phyloP scores from a whole-genome alignment of 2,329 filamentous ascomycete genomes.

The Verticillium nubilum region DNA sequence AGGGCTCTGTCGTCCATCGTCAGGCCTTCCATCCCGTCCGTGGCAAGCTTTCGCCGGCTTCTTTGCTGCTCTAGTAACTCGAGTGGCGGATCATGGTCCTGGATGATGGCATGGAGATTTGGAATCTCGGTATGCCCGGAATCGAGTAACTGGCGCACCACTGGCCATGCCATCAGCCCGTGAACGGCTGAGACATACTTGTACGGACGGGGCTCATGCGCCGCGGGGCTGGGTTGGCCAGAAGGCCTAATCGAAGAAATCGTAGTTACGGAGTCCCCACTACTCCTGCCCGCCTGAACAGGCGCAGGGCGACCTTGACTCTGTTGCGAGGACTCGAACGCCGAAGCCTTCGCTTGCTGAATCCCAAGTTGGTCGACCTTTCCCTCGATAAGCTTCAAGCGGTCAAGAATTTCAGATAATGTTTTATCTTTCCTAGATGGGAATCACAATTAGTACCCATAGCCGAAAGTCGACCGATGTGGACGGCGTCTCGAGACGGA shows the following conservation, averaged over 20 bases:
- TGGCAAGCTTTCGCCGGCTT: constrained; percentile 1
- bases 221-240: background rate
- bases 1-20: background rate
- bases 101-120: constrained; percentile 3
- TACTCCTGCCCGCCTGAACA: background rate
- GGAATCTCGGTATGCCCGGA: constrained; percentile 2
- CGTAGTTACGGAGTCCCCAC: constrained; percentile 6
- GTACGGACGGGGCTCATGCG: background rate
- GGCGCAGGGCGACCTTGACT: background rate
- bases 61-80: constrained; percentile 6
- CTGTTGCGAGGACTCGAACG: background rate
- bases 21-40: constrained; percentile 4
- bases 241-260: constrained; percentile 12
- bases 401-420: constrained; percentile 53
- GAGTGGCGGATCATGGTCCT: constrained; percentile 3
- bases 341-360: constrained; percentile 17
- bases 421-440: constrained; percentile 56
- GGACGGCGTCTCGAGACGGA: background rate
- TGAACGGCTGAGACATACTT: constrained; percentile 7
- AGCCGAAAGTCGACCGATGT: constrained; percentile 2
- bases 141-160: constrained; percentile 10
- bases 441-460: background rate
- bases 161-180: constrained; percentile 11
- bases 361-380: constrained; percentile 44
- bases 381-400: constrained; percentile 46